phyloP scores from a whole-genome alignment of 768 basidiomycete species.

The Saitozyma sp. region DNA sequence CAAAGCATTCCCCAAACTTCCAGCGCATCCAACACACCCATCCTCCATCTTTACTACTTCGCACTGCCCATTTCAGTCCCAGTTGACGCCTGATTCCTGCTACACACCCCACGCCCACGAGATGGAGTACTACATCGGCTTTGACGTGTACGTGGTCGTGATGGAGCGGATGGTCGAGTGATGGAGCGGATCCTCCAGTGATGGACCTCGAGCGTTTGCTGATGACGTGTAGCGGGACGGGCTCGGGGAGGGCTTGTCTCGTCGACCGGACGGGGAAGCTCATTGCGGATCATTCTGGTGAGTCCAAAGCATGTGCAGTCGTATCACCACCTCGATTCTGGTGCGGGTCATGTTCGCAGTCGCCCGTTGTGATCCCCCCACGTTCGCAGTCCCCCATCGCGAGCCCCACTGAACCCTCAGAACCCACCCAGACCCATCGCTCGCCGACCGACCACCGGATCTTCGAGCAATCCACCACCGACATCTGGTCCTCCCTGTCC shows the following conservation, averaged over 20 bases:
- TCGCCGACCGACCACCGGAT: conserved; percentile 81
- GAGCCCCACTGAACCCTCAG: conserved; percentile 27
- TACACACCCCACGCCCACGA: no score
- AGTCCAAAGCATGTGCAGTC: conserved; percentile 4
- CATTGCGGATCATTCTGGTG: conserved; percentile 68
- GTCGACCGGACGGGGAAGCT: conserved; percentile 69
- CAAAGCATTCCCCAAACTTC: no score
- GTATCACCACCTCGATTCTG: no score
- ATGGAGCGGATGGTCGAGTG: background rate
- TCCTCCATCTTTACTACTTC: no score
- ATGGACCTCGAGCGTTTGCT: background rate
- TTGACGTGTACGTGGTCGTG: conserved; percentile 56
- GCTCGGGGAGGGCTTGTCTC: conserved; percentile 84
- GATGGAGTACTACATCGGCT: conserved; percentile 55
- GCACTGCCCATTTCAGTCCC: no score
- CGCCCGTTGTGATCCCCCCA: conserved; percentile 1
- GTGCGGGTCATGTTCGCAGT: background rate
- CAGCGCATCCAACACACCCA: no score
- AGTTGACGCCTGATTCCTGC: no score
- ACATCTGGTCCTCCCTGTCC: conserved; percentile 79
- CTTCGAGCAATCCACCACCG: conserved; percentile 90
- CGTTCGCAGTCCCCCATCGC: background rate
- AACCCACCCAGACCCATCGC: conserved; percentile 81
- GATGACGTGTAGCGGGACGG: conserved; percentile 69
- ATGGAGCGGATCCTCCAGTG: background rate